Evolutionary conservation across 805 yeast species (phyloP), one percentile per base, ranked within the genome.

Genomic region (Candida ipomoeae): DNA sequence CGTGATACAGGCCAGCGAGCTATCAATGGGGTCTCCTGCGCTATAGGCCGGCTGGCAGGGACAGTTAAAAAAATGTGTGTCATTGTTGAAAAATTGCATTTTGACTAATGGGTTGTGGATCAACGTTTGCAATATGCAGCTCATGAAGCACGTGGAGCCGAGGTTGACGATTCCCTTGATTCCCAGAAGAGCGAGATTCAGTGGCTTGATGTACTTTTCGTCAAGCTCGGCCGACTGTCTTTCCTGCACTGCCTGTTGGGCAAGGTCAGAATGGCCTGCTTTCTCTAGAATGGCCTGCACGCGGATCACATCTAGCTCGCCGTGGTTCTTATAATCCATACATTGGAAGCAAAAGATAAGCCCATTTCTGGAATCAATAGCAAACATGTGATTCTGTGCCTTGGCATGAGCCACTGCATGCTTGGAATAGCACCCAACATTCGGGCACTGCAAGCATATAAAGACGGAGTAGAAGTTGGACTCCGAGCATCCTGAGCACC

Each of bases 141-240:
- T 87, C 89, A 94, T 92, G 70, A 89, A 94, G 71, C 99, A 94
- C 0, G 99, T 94, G 0, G 99, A 87, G 0, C 99, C 99, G 84
- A 92, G 82, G 65, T 92, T 92, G 46, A 89, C 84, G 58, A 94
- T 81, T 3, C 99, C 99, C 47, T 87, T 79, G 18, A 94, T 71
- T 0, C 97, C 98, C n/a, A 83, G 78, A 5, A 81, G 74, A 1
- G 91, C 85, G 47, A 77, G 78, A 58, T 62, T 68, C 18, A 72
- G 64, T 34, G 89, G 87, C 37, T 55, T 54, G 14, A 51, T 37
- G 55, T 62, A 68, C 17, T 20, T 32, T 7, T 20, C 38, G 14
- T 32, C 38, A 7, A 18, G n/a, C 6, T 20, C n/a, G 6, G 31
- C 8, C 47, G 55, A 56, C 14, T 36, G 50, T 21, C 37, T 15